phyloP scores from a whole-genome alignment of 1,284 basidiomycete species.

The Vanrija pseudolonga region DNA sequence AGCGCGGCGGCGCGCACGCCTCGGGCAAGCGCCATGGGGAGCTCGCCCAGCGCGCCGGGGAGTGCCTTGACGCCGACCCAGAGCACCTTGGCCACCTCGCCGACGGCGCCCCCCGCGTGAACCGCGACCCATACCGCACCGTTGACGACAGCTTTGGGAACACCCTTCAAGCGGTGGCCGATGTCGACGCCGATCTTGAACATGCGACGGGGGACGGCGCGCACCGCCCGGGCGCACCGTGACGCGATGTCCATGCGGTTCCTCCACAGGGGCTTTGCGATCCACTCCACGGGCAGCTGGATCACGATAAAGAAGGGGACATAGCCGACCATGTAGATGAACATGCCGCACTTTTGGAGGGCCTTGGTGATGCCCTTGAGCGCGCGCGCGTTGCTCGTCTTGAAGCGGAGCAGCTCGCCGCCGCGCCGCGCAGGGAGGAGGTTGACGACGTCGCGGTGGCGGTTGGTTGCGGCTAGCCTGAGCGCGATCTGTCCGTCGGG shows the following conservation, averaged over 20 bases:
- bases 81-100: too few species aligned
- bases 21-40: too few species aligned
- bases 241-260: too few species aligned
- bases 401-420: slow-evolving; percentile 4
- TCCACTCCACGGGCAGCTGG: neutral
- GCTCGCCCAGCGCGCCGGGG: neutral
- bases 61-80: neutral
- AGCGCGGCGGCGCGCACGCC: too few species aligned
- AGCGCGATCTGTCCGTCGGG: slow-evolving; percentile 16
- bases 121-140: too few species aligned
- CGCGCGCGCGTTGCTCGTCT: neutral
- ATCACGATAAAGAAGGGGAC: neutral
- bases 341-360: too few species aligned
- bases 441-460: slow-evolving; percentile 5
- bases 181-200: neutral
- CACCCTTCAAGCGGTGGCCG: neutral
- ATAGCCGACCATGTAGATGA: neutral
- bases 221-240: neutral
- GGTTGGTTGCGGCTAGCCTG: slow-evolving; percentile 2
- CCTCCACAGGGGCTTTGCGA: neutral
- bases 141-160: too few species aligned
- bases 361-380: neutral
- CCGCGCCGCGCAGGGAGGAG: slow-evolving; percentile 6
- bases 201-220: neutral
- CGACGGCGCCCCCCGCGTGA: too few species aligned